Evolutionary conservation across 768 basidiomycete genomes (phyloP).

Genomic region (Tylopilus plumbeoviolaceoides): DNA sequence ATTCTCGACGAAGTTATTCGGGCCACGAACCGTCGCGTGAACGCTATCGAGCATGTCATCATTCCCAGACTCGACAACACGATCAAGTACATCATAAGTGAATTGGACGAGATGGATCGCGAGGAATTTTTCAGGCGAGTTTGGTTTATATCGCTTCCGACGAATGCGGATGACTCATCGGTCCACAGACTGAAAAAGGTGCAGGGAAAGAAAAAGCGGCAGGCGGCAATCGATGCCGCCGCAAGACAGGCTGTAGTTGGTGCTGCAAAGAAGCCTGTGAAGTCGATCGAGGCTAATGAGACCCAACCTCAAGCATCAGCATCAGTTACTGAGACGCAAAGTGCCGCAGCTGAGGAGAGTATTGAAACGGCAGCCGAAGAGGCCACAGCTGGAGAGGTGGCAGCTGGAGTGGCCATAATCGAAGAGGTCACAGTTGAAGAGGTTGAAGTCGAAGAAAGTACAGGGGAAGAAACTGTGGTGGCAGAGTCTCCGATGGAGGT

Average conservation of each 20-base stretch:
- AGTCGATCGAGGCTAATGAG: slow-evolving; percentile 1
- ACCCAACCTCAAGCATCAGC: slow-evolving; percentile 8
- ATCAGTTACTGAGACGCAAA: slow-evolving; percentile 1
- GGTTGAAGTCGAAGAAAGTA: slow-evolving; percentile 21
- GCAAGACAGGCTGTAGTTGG: slow-evolving; percentile 13
- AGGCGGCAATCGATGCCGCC: slow-evolving; percentile 46
- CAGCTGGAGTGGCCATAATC: slow-evolving; percentile 10
- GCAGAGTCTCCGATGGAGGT: slow-evolving; percentile 25
- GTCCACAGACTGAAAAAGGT: slow-evolving; percentile 83
- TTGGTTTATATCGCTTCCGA: neutral
- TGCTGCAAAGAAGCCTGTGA: slow-evolving; percentile 5
- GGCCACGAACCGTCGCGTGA: slow-evolving; percentile 97
- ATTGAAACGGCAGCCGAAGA: slow-evolving; percentile 27
- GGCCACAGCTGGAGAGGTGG: slow-evolving; percentile 27
- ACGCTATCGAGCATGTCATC: slow-evolving; percentile 96
- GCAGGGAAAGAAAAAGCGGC: slow-evolving; percentile 94
- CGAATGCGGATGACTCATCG: slow-evolving; percentile 1
- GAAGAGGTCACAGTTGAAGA: slow-evolving; percentile 19
- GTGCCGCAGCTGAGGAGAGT: neutral
- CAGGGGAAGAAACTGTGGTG: neutral
- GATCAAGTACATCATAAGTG: slow-evolving; percentile 95
- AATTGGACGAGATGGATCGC: slow-evolving; percentile 98
- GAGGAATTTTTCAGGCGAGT: slow-evolving; percentile 87
- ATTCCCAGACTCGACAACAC: slow-evolving; percentile 96
- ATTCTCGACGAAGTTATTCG: slow-evolving; percentile 99